These are phyloP conservation scores for Phalaenopsis aphrodite DNA, from an alignment of 106 monocot species.

Conservation along the genomic window DNA sequence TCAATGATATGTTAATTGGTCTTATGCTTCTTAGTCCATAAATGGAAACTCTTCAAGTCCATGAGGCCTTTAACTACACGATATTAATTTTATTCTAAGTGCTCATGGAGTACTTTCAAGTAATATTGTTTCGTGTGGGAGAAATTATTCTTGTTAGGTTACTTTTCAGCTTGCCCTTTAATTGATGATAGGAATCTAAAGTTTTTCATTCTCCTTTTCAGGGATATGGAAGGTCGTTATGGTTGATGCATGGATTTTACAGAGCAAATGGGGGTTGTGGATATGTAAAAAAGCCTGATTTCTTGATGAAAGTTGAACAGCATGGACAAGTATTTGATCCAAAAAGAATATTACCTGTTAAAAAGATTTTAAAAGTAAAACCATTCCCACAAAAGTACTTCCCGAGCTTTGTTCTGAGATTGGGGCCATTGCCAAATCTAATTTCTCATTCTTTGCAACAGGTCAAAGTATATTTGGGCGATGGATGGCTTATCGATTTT, in stretches of 20 bases:
- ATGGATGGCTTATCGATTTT: slow-evolving; percentile 45
- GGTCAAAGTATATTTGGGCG: slow-evolving; percentile 67
- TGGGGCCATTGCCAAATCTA: background rate
- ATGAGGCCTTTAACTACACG: background rate
- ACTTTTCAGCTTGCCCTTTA: background rate
- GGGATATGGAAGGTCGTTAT: slow-evolving; percentile 71
- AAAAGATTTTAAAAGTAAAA: slow-evolving; percentile 55
- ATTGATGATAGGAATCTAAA: background rate
- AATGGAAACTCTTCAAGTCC: background rate
- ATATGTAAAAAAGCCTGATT: slow-evolving; percentile 74
- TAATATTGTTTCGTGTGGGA: background rate
- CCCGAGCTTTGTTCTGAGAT: background rate
- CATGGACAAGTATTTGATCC: slow-evolving; percentile 62
- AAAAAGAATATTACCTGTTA: slow-evolving; percentile 28
- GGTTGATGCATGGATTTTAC: slow-evolving; percentile 82
- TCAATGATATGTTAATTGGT: background rate
- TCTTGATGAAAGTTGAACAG: slow-evolving; percentile 39
- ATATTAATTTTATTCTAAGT: background rate
- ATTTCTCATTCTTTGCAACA: slow-evolving; percentile 8
- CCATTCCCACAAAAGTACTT: background rate
- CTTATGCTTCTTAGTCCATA: background rate
- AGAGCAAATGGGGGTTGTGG: slow-evolving; percentile 81
- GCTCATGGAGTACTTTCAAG: background rate
- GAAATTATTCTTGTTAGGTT: too few relatives aligned
- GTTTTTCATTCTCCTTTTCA: slow-evolving; percentile 15